Conservation (phyloP, 2,329 filamentous ascomycete species). For the Arthrobotrys conoides region DNA sequence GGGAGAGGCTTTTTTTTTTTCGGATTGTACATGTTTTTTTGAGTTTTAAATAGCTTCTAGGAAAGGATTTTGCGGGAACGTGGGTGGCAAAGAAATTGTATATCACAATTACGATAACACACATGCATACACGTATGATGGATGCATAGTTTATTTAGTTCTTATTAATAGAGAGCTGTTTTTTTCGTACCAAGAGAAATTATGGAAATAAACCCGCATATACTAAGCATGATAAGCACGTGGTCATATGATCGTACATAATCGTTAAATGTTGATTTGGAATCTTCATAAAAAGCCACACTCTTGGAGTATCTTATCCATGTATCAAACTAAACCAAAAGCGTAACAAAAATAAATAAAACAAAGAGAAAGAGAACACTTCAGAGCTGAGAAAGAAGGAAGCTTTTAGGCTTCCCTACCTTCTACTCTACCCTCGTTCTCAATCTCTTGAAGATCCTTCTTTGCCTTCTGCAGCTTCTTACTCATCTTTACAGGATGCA, state of each 20-base stretch:
- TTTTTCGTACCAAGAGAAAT: not conserved
- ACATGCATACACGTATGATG: conserved; percentile 1
- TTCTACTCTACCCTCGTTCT: conserved; percentile 32
- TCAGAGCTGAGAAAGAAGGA: not conserved
- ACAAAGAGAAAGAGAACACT: not conserved
- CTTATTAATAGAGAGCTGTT: conserved; percentile 6
- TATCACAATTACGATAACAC: conserved; percentile 17
- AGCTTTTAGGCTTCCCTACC: conserved; percentile 19
- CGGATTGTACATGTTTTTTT: conserved; percentile 19
- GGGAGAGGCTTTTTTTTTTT: conserved; percentile 10
- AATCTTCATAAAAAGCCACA: conserved; percentile 28
- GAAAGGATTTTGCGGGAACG: not conserved
- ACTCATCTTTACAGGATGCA: conserved; percentile 69
- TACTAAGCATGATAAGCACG: not conserved
- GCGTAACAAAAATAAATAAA: conserved; percentile 3
- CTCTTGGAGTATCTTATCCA: not conserved
- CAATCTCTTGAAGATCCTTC: conserved; percentile 64
- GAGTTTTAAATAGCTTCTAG: not conserved
- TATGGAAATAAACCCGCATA: not conserved
- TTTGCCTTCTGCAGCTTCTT: conserved; percentile 68
- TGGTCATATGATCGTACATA: conserved; percentile 6
- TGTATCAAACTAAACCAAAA: conserved; percentile 12
- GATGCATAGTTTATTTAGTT: not conserved
- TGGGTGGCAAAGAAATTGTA: conserved; percentile 22
- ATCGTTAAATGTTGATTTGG: conserved; percentile 15